Conservation (phyloP, 345 rosid genomes). For the Kandelia obovata region DNA sequence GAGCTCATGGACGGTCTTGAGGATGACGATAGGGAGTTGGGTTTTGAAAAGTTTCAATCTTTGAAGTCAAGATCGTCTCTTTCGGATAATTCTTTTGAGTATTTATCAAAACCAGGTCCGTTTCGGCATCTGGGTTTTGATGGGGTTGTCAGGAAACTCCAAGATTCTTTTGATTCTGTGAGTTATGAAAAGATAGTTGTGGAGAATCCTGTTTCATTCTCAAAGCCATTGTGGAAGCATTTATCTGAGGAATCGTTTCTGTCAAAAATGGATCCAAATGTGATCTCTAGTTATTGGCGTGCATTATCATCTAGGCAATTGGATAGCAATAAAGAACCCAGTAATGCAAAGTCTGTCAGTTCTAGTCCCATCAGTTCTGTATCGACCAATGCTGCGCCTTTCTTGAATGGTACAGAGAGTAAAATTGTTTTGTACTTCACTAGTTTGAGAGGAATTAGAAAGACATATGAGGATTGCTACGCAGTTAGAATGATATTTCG, state of each 20-base stretch:
- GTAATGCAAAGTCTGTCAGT: slow-evolving; percentile 20
- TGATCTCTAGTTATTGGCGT: slow-evolving; percentile 57
- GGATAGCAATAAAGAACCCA: slow-evolving; percentile 22
- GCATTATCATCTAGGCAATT: slow-evolving; percentile 66
- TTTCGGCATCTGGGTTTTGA: slow-evolving; percentile 22
- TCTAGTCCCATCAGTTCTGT: slow-evolving; percentile 29
- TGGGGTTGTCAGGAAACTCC: slow-evolving; percentile 32
- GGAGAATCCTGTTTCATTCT: slow-evolving; percentile 21
- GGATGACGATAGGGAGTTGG: slow-evolving; percentile 30
- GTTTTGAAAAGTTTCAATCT: slow-evolving; percentile 27
- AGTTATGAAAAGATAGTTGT: slow-evolving; percentile 6
- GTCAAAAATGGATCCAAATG: slow-evolving; percentile 59
- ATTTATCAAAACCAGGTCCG: slow-evolving; percentile 23
- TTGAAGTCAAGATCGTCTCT: slow-evolving; percentile 5
- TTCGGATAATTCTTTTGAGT: background rate
- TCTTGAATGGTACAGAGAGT: slow-evolving; percentile 27
- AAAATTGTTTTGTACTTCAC: slow-evolving; percentile 67
- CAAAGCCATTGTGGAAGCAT: slow-evolving; percentile 64
- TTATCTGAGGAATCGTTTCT: slow-evolving; percentile 68
- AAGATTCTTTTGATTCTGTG: slow-evolving; percentile 24
- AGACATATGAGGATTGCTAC: slow-evolving; percentile 41
- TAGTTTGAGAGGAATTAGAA: slow-evolving; percentile 42
- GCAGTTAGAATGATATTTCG: slow-evolving; percentile 40
- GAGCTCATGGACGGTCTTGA: slow-evolving; percentile 96
- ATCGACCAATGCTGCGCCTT: slow-evolving; percentile 11